Conservation (phyloP, 108 stramenopile species). For the Fragilaria radians region DNA sequence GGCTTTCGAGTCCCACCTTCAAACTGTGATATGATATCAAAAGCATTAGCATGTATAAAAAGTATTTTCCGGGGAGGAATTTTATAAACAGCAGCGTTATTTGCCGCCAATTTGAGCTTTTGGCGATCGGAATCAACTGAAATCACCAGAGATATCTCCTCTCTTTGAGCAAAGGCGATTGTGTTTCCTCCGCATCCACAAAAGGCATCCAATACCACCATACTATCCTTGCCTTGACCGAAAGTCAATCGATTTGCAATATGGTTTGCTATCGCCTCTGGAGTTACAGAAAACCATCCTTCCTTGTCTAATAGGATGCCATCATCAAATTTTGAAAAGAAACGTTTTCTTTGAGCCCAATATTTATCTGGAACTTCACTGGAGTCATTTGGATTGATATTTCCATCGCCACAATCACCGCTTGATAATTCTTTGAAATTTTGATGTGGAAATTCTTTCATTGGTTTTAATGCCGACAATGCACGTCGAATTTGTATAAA, state of each 20-base stretch:
- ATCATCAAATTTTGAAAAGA: constrained; percentile 86
- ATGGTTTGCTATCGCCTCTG: constrained; percentile 89
- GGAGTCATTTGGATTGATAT: not conserved
- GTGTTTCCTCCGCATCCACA: constrained; percentile 93
- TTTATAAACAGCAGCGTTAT: constrained; percentile 89
- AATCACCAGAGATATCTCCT: constrained; percentile 64
- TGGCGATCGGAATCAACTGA: constrained; percentile 85
- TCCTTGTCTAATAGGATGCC: constrained; percentile 88
- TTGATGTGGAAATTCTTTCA: not conserved
- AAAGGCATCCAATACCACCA: constrained; percentile 87
- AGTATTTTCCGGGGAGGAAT: constrained; percentile 69
- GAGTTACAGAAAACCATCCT: constrained; percentile 97
- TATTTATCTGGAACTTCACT: constrained; percentile 60
- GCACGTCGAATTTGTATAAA: not conserved
- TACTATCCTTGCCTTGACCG: constrained; percentile 9
- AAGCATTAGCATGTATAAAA: constrained; percentile 77
- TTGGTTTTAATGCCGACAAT: not conserved
- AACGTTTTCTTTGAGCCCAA: constrained; percentile 89
- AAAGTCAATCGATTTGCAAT: constrained; percentile 51
- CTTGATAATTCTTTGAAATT: constrained; percentile 24
- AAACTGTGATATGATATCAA: constrained; percentile 64
- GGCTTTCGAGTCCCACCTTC: constrained; percentile 45
- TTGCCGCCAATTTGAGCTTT: constrained; percentile 85
- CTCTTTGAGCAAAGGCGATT: constrained; percentile 65
- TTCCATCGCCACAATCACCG: constrained; percentile 30